A percentile compares a stretch with the other conserved stretches of the same genome.
Evolutionary conservation across 176 grass and related monocot species (phyloP).

Genomic region (Phragmites australis): DNA sequence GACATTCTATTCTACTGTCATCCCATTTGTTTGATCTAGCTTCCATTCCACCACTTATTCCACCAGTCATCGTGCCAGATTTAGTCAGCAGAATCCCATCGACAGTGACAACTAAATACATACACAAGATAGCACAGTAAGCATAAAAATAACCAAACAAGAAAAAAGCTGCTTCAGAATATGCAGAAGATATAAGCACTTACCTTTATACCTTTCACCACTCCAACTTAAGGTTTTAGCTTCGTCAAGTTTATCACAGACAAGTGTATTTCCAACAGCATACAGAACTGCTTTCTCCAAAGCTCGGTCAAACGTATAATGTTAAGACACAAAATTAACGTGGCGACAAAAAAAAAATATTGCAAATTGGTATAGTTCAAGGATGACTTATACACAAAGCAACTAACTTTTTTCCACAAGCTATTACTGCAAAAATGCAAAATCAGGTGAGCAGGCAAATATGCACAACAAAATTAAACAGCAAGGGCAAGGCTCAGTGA

Average conservation of each 20-base stretch:
- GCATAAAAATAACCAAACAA: conserved; percentile 25
- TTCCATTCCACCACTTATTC: conserved; percentile 98
- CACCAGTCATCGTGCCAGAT: conserved; percentile 97
- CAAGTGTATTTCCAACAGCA: conserved; percentile 99
- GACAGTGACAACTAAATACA: conserved; percentile 77
- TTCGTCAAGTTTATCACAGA: conserved; percentile 98
- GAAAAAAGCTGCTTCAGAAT: conserved; percentile 34
- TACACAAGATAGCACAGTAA: conserved; percentile 25
- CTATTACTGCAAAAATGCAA: conserved; percentile 34
- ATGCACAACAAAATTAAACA: conserved; percentile 18
- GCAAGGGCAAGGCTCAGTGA: neutral
- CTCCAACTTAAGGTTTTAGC: conserved; percentile 96
- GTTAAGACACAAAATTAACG: conserved; percentile 69
- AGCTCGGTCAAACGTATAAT: conserved; percentile 87
- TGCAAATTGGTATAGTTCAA: neutral
- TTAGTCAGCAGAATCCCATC: conserved; percentile 98
- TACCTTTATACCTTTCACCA: conserved; percentile 96
- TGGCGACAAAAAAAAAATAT: neutral
- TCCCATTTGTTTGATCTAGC: conserved; percentile 99
- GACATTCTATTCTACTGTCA: conserved; percentile 78
- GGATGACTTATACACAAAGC: neutral
- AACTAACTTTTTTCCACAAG: neutral
- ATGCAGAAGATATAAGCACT: conserved; percentile 38
- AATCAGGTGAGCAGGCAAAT: conserved; percentile 17
- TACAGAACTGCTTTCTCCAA: conserved; percentile 98